phyloP scores from a whole-genome alignment of 2,329 filamentous ascomycete species.

The Fusarium praegraminearum region DNA sequence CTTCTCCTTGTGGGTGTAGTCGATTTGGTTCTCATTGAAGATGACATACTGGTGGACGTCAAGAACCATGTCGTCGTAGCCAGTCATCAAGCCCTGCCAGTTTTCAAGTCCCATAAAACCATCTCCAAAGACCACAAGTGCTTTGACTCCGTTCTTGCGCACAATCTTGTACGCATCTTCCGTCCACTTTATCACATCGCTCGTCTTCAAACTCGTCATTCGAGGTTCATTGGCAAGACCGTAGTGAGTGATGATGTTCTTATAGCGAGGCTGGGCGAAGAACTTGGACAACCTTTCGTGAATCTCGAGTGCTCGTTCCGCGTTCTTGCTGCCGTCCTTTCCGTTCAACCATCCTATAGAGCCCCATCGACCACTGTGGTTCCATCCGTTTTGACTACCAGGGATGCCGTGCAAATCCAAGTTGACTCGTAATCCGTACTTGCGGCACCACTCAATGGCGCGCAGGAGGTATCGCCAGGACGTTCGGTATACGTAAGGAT shows the following conservation, averaged over 20 bases:
- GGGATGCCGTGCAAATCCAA: constrained; percentile 93
- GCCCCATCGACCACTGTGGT: constrained; percentile 89
- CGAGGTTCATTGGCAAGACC: constrained; percentile 94
- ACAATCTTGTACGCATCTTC: constrained; percentile 77
- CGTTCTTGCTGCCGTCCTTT: constrained; percentile 82
- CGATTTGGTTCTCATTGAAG: constrained; percentile 91
- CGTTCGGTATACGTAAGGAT: constrained; percentile 88
- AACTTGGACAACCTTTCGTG: constrained; percentile 90
- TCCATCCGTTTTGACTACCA: constrained; percentile 97
- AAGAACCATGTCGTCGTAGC: constrained; percentile 80
- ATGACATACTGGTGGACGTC: constrained; percentile 99
- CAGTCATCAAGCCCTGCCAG: constrained; percentile 86
- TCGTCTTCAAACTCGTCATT: constrained; percentile 78
- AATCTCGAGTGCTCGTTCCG: constrained; percentile 83
- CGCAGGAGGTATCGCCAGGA: constrained; percentile 95
- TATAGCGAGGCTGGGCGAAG: constrained; percentile 93
- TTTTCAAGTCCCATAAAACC: constrained; percentile 92
- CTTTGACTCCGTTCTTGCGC: constrained; percentile 79
- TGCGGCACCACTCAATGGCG: constrained; percentile 92
- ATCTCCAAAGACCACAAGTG: constrained; percentile 87
- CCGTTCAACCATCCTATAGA: constrained; percentile 90
- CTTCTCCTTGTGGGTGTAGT: constrained; percentile 83
- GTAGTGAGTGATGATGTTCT: constrained; percentile 92
- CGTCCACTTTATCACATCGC: constrained; percentile 83
- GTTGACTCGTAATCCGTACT: constrained; percentile 91